Percentiles rank a stretch among this genome's conserved stretches.
These are phyloP conservation scores for Neospermospora avenae DNA, from an alignment of 2,329 filamentous ascomycete genomes.

Conservation along the genomic window DNA sequence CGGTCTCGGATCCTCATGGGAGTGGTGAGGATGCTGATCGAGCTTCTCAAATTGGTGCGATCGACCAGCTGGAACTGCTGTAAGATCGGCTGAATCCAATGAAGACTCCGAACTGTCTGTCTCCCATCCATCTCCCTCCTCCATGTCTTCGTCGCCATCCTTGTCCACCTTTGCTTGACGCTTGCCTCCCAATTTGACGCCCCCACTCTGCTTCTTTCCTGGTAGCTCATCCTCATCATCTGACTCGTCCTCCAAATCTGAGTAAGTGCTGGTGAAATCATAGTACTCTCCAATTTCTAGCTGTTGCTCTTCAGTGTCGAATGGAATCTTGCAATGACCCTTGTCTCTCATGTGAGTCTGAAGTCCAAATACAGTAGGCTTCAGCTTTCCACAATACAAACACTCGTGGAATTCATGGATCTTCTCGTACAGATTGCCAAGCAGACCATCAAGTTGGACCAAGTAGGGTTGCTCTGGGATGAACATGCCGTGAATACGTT, in stretches of 20 bases:
- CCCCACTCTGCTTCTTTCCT: conserved; percentile 48
- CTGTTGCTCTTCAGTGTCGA: conserved; percentile 82
- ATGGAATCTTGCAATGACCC: conserved; percentile 95
- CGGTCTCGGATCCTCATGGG: conserved; percentile 64
- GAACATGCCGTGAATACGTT: conserved; percentile 90
- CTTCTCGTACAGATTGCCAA: conserved; percentile 75
- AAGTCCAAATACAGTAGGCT: conserved; percentile 73
- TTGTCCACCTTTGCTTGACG: conserved; percentile 52
- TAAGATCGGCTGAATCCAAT: conserved; percentile 79
- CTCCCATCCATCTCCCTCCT: conserved; percentile 81
- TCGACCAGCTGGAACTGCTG: conserved; percentile 72
- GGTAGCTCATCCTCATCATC: conserved; percentile 52
- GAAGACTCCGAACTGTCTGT: conserved; percentile 91
- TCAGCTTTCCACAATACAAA: conserved; percentile 80
- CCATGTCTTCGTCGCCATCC: conserved; percentile 53
- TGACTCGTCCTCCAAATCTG: conserved; percentile 67
- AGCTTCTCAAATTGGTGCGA: conserved; percentile 70
- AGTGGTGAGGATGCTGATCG: conserved; percentile 71
- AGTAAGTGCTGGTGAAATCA: conserved; percentile 94
- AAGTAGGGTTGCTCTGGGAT: conserved; percentile 86
- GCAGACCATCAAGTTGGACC: conserved; percentile 74
- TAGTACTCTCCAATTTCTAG: conserved; percentile 95
- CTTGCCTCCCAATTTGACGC: conserved; percentile 67
- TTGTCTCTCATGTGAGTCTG: conserved; percentile 98
- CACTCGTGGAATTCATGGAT: conserved; percentile 81